A percentile compares a stretch with the other conserved stretches of the same genome.
Evolutionary conservation across 331 rosid genomes (phyloP).

Genomic region (Malus hybrid): DNA sequence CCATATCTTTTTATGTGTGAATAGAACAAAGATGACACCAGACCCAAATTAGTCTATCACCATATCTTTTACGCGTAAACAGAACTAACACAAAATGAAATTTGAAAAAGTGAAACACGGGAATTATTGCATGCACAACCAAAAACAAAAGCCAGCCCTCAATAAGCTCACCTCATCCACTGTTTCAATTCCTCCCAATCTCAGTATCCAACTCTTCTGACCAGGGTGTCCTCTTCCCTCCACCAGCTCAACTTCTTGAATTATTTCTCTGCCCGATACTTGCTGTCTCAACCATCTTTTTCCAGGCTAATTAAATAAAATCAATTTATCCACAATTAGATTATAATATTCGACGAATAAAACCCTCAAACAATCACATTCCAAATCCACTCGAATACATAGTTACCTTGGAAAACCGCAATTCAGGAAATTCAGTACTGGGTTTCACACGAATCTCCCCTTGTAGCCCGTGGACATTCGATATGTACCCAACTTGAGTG

Average conservation of each 20-base stretch:
- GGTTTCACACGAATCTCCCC: conserved; percentile 78
- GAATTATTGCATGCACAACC: neutral
- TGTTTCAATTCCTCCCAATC: conserved; percentile 55
- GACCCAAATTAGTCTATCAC: neutral
- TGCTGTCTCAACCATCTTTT: conserved; percentile 78
- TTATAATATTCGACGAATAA: neutral
- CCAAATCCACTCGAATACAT: neutral
- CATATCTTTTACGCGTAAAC: neutral
- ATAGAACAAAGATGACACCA: neutral
- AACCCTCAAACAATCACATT: neutral
- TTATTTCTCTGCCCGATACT: conserved; percentile 38
- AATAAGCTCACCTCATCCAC: conserved; percentile 50
- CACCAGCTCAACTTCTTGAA: conserved; percentile 63
- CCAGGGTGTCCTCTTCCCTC: conserved; percentile 88
- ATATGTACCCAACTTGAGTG: conserved; percentile 64
- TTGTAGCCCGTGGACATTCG: conserved; percentile 67
- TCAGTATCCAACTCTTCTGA: conserved; percentile 76
- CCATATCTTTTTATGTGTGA: neutral
- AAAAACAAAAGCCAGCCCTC: neutral
- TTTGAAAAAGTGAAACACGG: neutral
- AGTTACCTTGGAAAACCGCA: conserved; percentile 63
- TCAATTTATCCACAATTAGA: neutral
- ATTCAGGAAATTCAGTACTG: conserved; percentile 73
- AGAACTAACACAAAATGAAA: neutral
- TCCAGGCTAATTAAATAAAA: conserved; percentile 60